Evolutionary conservation across 108 stramenopile species (phyloP).

Genomic region (Fistulifera pelliculosa): DNA sequence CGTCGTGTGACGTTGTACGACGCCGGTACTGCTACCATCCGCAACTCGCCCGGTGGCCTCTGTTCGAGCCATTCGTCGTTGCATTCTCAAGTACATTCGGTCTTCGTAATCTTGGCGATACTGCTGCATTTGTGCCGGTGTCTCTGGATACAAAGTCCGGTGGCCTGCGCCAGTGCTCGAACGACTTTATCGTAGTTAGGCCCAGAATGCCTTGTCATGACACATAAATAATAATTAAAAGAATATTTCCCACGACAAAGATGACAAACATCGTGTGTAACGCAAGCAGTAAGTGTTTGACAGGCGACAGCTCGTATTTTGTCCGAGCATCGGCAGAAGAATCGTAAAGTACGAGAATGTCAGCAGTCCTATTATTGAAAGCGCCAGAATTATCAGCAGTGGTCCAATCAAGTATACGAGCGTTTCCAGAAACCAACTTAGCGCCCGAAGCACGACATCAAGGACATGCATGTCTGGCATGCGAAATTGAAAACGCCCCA

Average conservation of each 20-base stretch:
- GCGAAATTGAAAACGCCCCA: background rate
- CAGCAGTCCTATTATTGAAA: conserved; percentile 49
- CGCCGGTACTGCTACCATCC: conserved; percentile 8
- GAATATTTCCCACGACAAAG: conserved; percentile 75
- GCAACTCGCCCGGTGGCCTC: conserved; percentile 4
- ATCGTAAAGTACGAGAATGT: conserved; percentile 48
- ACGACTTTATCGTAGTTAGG: conserved; percentile 46
- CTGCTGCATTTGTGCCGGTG: conserved; percentile 38
- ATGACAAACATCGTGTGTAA: conserved; percentile 36
- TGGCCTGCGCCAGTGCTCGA: conserved; percentile 58
- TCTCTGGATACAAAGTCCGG: conserved; percentile 65
- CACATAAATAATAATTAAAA: conserved; percentile 89
- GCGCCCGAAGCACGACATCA: background rate
- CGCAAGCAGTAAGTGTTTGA: conserved; percentile 18
- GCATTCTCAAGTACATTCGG: conserved; percentile 38
- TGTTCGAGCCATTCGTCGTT: conserved; percentile 19
- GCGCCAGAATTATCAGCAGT: conserved; percentile 59
- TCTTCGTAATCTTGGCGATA: conserved; percentile 44
- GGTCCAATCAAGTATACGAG: conserved; percentile 64
- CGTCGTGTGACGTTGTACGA: conserved; percentile 13
- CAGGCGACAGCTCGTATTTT: conserved; percentile 8
- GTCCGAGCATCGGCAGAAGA: conserved; percentile 59
- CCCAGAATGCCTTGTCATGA: conserved; percentile 54
- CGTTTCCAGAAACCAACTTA: conserved; percentile 20
- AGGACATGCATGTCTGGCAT: background rate